Evolutionary conservation across 257 asterid species (phyloP).

Genomic region (Fraxinus anomala): DNA sequence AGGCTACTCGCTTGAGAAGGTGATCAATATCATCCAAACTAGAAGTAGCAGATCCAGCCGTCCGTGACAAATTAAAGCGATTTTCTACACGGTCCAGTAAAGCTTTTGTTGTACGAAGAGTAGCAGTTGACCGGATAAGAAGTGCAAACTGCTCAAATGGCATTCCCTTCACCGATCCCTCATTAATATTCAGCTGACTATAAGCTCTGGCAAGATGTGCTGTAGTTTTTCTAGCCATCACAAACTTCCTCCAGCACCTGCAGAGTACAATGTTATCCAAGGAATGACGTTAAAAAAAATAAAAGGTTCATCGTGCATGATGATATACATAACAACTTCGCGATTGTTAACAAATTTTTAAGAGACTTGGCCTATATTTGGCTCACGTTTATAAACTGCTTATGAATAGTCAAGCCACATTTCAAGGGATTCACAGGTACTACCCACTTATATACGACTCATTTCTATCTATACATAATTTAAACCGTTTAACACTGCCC

Average conservation of each 20-base stretch:
- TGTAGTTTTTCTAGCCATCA: constrained; percentile 51
- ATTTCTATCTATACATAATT: too few relatives aligned
- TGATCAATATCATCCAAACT: constrained; percentile 77
- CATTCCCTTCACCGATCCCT: constrained; percentile 66
- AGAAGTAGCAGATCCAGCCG: constrained; percentile 37
- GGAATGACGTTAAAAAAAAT: not conserved
- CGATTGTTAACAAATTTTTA: too few relatives aligned
- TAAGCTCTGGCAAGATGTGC: constrained; percentile 64
- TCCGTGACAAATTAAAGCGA: constrained; percentile 55
- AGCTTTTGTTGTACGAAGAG: constrained; percentile 65
- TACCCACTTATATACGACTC: too few relatives aligned
- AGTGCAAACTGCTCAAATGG: constrained; percentile 90
- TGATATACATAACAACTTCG: not conserved
- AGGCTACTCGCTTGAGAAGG: constrained; percentile 84
- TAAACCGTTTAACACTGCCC: too few relatives aligned
- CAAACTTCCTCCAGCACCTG: constrained; percentile 80
- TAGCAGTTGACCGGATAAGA: constrained; percentile 61
- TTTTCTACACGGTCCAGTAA: constrained; percentile 81
- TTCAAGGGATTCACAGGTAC: too few relatives aligned
- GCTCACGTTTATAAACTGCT: too few relatives aligned
- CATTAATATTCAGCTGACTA: constrained; percentile 57
- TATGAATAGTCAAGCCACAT: too few relatives aligned
- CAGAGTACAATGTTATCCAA: constrained; percentile 18
- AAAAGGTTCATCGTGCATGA: not conserved
- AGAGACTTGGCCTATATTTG: too few relatives aligned